These are phyloP conservation scores for Lepidium aucheri DNA, from an alignment of 345 rosid genomes.

Conservation along the genomic window DNA sequence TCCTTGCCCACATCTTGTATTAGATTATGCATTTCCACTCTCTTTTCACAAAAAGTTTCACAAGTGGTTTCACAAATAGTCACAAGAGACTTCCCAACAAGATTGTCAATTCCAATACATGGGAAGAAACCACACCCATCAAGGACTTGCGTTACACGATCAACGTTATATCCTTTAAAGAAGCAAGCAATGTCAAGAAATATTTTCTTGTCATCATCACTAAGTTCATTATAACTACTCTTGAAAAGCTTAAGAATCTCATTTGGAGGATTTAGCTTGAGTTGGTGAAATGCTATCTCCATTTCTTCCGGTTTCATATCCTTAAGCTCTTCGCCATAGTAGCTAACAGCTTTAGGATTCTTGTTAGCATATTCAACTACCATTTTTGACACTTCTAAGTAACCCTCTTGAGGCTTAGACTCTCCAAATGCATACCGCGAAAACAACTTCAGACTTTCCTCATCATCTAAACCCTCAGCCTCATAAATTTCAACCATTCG, in stretches of 20 bases:
- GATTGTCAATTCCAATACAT: constrained; percentile 16
- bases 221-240: constrained; percentile 24
- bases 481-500: neutral
- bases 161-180: neutral
- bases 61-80: neutral
- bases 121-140: constrained; percentile 6
- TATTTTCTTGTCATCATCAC: constrained; percentile 17
- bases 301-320: neutral
- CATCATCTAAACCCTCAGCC: neutral
- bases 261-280: neutral
- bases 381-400: neutral
- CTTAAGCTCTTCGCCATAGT: neutral
- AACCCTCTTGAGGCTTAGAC: neutral
- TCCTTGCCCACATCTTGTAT: constrained; percentile 10
- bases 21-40: constrained; percentile 15
- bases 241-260: constrained; percentile 9
- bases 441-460: neutral
- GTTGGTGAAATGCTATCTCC: neutral
- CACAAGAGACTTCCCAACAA: constrained; percentile 19
- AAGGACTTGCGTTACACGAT: constrained; percentile 3
- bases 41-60: neutral
- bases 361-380: neutral
- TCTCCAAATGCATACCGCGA: neutral
- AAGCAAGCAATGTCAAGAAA: constrained; percentile 29
- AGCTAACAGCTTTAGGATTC: neutral